A percentile compares a stretch with the other conserved stretches of the same genome.
Conservation (phyloP, 2,329 filamentous ascomycete species). For the Arthrobotrys musiformis region DNA sequence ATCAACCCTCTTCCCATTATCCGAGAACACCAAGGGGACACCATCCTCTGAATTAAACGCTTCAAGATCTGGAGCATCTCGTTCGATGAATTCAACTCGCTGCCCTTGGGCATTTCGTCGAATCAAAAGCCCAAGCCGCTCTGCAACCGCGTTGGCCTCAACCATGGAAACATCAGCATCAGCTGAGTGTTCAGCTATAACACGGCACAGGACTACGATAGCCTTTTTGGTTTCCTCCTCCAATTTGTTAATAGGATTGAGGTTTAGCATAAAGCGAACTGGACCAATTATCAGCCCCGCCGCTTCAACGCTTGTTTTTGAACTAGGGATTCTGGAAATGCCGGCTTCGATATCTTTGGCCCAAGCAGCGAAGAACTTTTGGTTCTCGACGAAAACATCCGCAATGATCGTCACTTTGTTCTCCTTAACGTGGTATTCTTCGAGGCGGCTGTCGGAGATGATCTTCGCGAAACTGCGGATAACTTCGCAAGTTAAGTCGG, state of each 20-base stretch:
- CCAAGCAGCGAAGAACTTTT: conserved; percentile 14
- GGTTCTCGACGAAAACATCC: conserved; percentile 1
- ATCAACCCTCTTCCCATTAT: neutral
- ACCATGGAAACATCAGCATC: neutral
- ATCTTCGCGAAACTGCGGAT: conserved; percentile 11
- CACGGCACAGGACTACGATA: neutral
- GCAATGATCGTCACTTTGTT: conserved; percentile 10
- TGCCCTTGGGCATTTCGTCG: neutral
- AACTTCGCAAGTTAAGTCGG: neutral
- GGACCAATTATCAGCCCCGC: neutral
- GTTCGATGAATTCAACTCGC: conserved; percentile 28
- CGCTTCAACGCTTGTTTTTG: neutral
- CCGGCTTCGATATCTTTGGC: neutral
- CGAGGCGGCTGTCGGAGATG: neutral
- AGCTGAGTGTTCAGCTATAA: conserved; percentile 8
- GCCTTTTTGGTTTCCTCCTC: neutral
- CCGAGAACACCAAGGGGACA: conserved; percentile 7
- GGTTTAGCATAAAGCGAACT: conserved; percentile 12
- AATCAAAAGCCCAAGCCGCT: conserved; percentile 28
- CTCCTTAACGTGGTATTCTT: neutral
- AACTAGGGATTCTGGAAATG: neutral
- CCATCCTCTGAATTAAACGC: neutral
- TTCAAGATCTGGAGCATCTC: conserved; percentile 4
- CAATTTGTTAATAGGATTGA: conserved; percentile 31
- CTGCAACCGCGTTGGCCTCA: conserved; percentile 17